A percentile compares a stretch with the other conserved stretches of the same genome.
Conservation (phyloP, 78 protist species). For the Dictyostelium discoideum region DNA sequence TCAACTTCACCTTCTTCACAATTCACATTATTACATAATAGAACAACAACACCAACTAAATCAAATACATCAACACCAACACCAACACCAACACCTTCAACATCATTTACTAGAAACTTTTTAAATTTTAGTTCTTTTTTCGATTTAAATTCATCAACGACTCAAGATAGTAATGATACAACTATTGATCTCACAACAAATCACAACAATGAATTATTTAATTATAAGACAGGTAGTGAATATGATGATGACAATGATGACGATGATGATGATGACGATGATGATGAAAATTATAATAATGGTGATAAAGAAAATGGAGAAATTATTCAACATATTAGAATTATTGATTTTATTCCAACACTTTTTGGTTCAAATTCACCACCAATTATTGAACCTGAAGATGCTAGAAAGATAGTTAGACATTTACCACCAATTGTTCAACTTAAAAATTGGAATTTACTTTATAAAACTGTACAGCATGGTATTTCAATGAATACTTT, state of each 20-base stretch:
- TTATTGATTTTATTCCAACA: not conserved
- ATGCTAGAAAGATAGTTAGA: not conserved
- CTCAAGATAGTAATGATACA: not conserved
- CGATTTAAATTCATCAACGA: not conserved
- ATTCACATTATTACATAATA: not conserved
- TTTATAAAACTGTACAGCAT: conserved; percentile 44
- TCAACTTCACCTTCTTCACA: not conserved
- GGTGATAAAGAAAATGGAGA: not conserved
- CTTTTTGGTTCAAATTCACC: not conserved
- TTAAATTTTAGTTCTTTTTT: not conserved
- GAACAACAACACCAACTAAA: not conserved
- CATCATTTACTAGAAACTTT: not conserved
- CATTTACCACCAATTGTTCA: conserved; percentile 15
- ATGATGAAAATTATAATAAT: not conserved
- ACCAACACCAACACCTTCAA: not conserved
- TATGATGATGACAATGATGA: not conserved
- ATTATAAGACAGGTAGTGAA: not conserved
- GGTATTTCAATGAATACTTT: conserved; percentile 65
- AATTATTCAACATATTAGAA: too few species aligned
- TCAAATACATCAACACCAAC: conserved; percentile 10
- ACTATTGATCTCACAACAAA: not conserved
- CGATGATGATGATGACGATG: not conserved
- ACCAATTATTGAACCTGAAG: not conserved
- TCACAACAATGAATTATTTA: not conserved
- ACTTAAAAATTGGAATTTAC: conserved; percentile 23